phyloP scores from a whole-genome alignment of 805 yeast genomes.

The Myxozyma neglecta region DNA sequence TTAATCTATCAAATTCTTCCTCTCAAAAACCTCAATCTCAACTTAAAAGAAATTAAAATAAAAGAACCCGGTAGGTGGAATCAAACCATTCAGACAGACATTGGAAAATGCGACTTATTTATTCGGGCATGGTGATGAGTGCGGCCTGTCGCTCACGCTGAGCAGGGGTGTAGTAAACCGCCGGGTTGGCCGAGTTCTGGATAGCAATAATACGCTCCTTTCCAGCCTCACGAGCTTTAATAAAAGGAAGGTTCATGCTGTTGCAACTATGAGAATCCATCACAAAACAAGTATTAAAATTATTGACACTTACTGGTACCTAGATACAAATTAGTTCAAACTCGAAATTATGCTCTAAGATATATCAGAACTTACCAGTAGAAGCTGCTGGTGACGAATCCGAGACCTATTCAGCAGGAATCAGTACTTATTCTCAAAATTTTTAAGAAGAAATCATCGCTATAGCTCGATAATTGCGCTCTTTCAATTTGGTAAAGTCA shows the following conservation, averaged over 20 bases:
- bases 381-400: neutral
- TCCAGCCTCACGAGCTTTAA: slow-evolving; percentile 3
- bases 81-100: neutral
- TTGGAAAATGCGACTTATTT: neutral
- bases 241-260: slow-evolving; percentile 21
- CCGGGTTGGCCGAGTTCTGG: neutral
- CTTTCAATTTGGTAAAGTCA: neutral
- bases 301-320: slow-evolving; percentile 15
- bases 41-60: neutral
- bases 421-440: neutral
- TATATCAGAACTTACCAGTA: slow-evolving; percentile 16
- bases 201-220: neutral
- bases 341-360: neutral
- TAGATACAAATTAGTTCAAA: neutral
- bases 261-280: neutral
- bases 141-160: slow-evolving; percentile 3
- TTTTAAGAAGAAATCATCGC: neutral
- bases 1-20: too few species aligned
- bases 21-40: neutral
- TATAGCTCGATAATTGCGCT: neutral
- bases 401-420: slow-evolving; percentile 1
- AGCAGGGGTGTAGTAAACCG: slow-evolving; percentile 1
- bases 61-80: neutral
- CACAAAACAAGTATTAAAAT: neutral
- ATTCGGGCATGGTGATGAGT: slow-evolving; percentile 3